Base-by-base conservation (phyloP, 2,329 filamentous ascomycete genomes). In the Zasmidium citrigriseum region DNA sequence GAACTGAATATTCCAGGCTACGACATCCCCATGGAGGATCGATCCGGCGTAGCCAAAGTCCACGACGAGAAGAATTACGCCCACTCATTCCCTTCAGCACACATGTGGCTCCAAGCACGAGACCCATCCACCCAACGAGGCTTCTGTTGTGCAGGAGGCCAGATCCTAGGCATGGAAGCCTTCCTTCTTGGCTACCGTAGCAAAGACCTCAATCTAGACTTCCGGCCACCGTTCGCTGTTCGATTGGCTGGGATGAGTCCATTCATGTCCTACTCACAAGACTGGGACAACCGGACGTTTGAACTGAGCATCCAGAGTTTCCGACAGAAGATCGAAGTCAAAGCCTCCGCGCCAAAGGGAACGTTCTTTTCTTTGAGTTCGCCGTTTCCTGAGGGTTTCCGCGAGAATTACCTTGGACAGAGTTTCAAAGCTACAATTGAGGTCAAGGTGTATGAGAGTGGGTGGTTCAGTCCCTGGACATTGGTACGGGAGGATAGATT, bases 21-120 rank as follows among this genome's bases (percentile, higher is more conserved):
- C 55, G 66, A 62, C 58, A 68, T 64, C 5, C 62, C 54, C n/a
- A 27, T 50, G 57, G 70, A 52, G 54, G 70, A 68, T 60, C 62
- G 24, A 1, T 60, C 59, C 9, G 78, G 75, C 46, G 62, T 54
- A 2, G 78, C 76, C 2, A 70, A 67, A 1, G 73, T 81, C 1
- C 79, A 82, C 63, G 74, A 80, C 53, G 80, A 82, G 63, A 82
- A 82, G 68, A 82, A 82, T 62, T 82, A 78, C 78, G 79, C 78
- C 1, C 68, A 69, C 44, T 74, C 71, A 24, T 82, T 81, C 62
- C 78, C 78, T 0, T 70, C 74, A 1, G 73, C 77, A 18, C 79
- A 77, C 64, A 74, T 75, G 60, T 77, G 75, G 75, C 64, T 76
- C 7, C 75, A 76, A 64, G 73, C 72, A 4, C 69, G 73, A 11